phyloP scores from a whole-genome alignment of 148 eudicot genomes.

The Pharnaceum exiguum region DNA sequence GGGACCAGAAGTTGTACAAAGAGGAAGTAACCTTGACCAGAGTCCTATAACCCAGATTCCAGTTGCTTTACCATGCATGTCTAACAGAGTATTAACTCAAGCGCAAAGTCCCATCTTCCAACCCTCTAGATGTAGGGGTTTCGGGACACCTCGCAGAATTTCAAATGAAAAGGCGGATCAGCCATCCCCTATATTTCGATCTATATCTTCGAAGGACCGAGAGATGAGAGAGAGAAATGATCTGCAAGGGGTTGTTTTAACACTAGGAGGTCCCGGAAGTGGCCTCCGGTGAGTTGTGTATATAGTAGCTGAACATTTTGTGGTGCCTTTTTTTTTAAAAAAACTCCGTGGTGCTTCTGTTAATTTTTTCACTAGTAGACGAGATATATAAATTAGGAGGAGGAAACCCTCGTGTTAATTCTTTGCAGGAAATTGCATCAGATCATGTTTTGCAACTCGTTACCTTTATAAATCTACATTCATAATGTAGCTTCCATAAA shows the following conservation, averaged over 20 bases:
- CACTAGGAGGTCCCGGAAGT: conserved; percentile 76
- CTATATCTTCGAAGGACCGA: conserved; percentile 11
- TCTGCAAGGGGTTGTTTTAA: conserved; percentile 70
- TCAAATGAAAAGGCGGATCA: conserved; percentile 21
- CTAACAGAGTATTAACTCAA: conserved; percentile 6
- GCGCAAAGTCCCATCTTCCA: conserved; percentile 12
- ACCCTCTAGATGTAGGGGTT: neutral
- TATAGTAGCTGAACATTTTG: neutral
- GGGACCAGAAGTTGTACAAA: conserved; percentile 44
- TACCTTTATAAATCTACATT: no score
- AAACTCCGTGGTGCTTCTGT: no score
- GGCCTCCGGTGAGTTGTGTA: conserved; percentile 12
- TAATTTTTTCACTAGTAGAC: no score
- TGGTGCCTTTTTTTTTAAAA: neutral
- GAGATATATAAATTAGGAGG: no score
- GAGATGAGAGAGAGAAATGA: conserved; percentile 44
- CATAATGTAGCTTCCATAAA: no score
- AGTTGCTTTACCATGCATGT: conserved; percentile 18
- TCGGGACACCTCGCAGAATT: conserved; percentile 8
- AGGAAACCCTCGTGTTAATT: no score
- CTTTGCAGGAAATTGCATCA: no score
- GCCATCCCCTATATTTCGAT: conserved; percentile 20
- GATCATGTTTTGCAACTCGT: no score
- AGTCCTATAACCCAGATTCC: conserved; percentile 20
- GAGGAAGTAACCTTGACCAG: conserved; percentile 29